A percentile compares a stretch with the other conserved stretches of the same genome.
Conservation (phyloP, 2,329 filamentous ascomycete genomes). For the Curvularia eragrostidis region DNA sequence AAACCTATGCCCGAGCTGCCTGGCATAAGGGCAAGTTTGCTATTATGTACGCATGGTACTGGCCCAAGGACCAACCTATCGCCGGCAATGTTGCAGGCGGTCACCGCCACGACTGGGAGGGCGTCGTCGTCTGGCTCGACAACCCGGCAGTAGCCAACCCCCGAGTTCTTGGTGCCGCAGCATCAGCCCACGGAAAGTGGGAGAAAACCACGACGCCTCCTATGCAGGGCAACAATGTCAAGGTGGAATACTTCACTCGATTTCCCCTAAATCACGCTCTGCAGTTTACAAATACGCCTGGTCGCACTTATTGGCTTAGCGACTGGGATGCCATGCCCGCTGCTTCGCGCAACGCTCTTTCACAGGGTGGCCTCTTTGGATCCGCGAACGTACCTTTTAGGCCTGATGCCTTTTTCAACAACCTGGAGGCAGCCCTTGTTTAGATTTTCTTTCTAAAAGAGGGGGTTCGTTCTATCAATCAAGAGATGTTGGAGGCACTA, state of each 20-base stretch:
- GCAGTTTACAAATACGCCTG: constrained; percentile 5
- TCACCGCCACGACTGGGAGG: constrained; percentile 7
- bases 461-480: too few species aligned
- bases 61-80: constrained; percentile 6
- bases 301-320: constrained; percentile 4
- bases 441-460: too few species aligned
- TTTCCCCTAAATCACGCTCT: background rate
- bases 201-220: background rate
- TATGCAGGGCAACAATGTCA: background rate
- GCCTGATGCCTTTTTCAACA: background rate
- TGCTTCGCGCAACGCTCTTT: background rate
- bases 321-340: constrained; percentile 3
- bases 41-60: constrained; percentile 10
- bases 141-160: background rate
- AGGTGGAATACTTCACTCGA: background rate
- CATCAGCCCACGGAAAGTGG: background rate
- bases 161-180: background rate
- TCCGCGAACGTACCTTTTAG: background rate
- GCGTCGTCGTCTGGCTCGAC: background rate
- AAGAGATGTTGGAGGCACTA: too few species aligned
- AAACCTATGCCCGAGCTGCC: constrained; percentile 6
- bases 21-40: constrained; percentile 8
- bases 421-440: background rate
- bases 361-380: background rate
- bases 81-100: constrained; percentile 2